phyloP scores from a whole-genome alignment of 768 basidiomycete genomes.

The Trametes cubensis region DNA sequence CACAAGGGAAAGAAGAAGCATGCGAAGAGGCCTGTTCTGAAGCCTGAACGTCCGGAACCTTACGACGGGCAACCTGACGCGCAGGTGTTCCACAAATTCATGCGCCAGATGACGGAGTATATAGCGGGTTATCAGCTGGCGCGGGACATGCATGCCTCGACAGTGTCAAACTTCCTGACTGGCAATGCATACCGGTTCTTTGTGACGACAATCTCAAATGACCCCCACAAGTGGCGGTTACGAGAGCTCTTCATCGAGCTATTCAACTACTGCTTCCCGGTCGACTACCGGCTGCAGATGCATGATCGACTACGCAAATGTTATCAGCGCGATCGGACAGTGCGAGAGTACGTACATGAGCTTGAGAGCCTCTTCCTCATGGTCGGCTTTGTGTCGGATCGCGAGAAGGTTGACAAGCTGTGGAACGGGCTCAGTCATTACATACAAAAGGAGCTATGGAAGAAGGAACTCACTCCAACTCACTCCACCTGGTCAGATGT shows the following conservation, averaged over 20 bases:
- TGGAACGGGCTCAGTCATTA: slow-evolving; percentile 37
- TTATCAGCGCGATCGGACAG: slow-evolving; percentile 33
- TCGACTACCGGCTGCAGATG: slow-evolving; percentile 31
- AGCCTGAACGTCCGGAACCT: slow-evolving; percentile 19
- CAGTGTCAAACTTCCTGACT: slow-evolving; percentile 23
- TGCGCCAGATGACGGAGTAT: slow-evolving; percentile 17
- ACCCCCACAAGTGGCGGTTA: slow-evolving; percentile 21
- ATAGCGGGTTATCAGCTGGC: not conserved
- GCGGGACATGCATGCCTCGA: not conserved
- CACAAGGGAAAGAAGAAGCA: too few species aligned
- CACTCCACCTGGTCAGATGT: slow-evolving; percentile 32
- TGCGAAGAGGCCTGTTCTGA: slow-evolving; percentile 1
- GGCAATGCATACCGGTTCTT: slow-evolving; percentile 32
- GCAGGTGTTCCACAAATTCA: slow-evolving; percentile 22
- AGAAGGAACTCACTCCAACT: slow-evolving; percentile 34
- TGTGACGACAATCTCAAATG: slow-evolving; percentile 26
- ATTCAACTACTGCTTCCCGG: slow-evolving; percentile 32
- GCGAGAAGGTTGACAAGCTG: slow-evolving; percentile 36
- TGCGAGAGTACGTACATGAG: slow-evolving; percentile 39
- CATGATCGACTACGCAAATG: slow-evolving; percentile 27
- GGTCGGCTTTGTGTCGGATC: slow-evolving; percentile 34
- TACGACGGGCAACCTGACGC: slow-evolving; percentile 17
- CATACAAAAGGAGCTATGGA: slow-evolving; percentile 37
- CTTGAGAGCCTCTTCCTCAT: slow-evolving; percentile 38
- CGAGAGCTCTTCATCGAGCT: slow-evolving; percentile 21